phyloP scores from a whole-genome alignment of 2,329 filamentous ascomycete genomes.

The Ophiostoma ips region DNA sequence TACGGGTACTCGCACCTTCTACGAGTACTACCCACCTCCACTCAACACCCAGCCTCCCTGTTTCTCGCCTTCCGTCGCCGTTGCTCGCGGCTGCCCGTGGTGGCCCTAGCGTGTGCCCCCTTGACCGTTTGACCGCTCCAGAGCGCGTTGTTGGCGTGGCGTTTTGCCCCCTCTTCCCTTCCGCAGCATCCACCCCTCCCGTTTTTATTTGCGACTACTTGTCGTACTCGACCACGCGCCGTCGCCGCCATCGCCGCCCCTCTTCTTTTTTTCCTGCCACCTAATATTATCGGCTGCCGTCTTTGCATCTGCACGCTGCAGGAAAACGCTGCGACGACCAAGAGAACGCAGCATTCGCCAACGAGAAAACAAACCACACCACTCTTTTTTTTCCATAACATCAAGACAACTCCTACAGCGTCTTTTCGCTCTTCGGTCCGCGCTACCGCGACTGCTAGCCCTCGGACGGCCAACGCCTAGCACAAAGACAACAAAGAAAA shows the following conservation, averaged over 20 bases:
- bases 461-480: background rate
- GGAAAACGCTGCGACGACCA: background rate
- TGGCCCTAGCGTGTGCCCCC: background rate
- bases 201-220: conserved; percentile 1
- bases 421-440: no score
- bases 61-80: background rate
- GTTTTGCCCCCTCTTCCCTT: conserved; percentile 4
- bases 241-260: background rate
- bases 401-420: no score
- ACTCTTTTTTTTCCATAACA: no score
- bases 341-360: no score
- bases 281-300: background rate
- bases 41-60: no score
- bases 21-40: no score
- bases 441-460: background rate
- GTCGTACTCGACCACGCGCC: conserved; percentile 5
- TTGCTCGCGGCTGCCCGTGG: background rate
- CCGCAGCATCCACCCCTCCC: conserved; percentile 2
- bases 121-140: conserved; percentile 5
- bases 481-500: no score
- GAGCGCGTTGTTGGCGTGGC: conserved; percentile 7
- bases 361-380: background rate
- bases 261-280: background rate
- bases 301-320: background rate
- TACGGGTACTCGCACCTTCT: no score